These are phyloP conservation scores for Xylaria sp. DNA, from an alignment of 2,329 filamentous ascomycete genomes.

Conservation along the genomic window DNA sequence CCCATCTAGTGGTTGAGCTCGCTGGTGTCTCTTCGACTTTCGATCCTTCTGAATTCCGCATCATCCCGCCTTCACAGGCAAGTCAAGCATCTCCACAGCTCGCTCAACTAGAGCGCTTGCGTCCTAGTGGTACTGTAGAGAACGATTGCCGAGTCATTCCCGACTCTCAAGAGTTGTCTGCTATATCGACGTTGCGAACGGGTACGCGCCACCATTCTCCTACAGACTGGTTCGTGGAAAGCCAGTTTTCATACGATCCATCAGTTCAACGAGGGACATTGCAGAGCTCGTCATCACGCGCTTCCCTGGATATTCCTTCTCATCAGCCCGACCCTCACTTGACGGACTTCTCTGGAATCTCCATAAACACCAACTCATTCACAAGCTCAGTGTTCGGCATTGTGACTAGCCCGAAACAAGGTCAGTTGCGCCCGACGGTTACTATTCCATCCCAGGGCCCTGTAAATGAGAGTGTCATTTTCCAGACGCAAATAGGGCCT, in stretches of 20 bases:
- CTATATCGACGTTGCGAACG: constrained; percentile 17
- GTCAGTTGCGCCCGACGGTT: constrained; percentile 1
- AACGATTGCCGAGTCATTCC: constrained; percentile 26
- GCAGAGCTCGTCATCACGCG: background rate
- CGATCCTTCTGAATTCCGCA: constrained; percentile 19
- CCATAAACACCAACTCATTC: constrained; percentile 11
- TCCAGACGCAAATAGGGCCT: constrained; percentile 12
- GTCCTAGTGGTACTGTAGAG: background rate
- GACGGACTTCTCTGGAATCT: constrained; percentile 4
- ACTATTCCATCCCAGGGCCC: constrained; percentile 3
- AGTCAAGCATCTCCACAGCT: constrained; percentile 19
- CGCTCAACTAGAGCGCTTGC: constrained; percentile 6
- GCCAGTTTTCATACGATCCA: constrained; percentile 4
- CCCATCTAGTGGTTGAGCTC: constrained; percentile 22
- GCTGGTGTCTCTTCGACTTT: constrained; percentile 12
- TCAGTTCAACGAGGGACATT: constrained; percentile 2
- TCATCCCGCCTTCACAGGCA: constrained; percentile 16
- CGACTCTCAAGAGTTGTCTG: constrained; percentile 31
- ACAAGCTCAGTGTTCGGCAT: constrained; percentile 6
- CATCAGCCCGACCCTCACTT: constrained; percentile 25
- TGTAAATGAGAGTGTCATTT: constrained; percentile 1
- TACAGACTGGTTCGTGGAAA: constrained; percentile 7
- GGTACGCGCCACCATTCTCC: constrained; percentile 14
- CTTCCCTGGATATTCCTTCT: constrained; percentile 26
- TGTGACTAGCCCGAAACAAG: constrained; percentile 4